phyloP scores from a whole-genome alignment of 169 alveolate genomes.

The Plasmodium vinckei region DNA sequence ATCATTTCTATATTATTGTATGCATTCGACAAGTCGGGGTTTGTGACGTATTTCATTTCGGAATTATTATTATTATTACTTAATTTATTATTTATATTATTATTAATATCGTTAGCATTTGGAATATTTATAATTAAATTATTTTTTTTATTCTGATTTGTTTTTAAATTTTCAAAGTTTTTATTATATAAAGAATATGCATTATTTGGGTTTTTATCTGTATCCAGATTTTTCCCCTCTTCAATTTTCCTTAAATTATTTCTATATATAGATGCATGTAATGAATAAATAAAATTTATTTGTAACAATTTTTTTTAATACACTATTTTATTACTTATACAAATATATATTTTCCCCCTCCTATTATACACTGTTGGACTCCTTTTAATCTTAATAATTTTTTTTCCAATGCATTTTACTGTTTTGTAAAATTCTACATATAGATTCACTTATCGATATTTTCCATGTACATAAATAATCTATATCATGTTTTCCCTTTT shows the following conservation, averaged over 20 bases:
- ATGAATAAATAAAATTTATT: too few relatives aligned
- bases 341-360: too few relatives aligned
- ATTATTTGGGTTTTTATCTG: not conserved
- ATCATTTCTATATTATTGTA: conserved; percentile 5
- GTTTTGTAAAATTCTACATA: too few relatives aligned
- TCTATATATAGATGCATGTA: not conserved
- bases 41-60: not conserved
- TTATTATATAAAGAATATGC: conserved; percentile 9
- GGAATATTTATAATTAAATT: not conserved
- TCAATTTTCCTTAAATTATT: not conserved
- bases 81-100: not conserved
- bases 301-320: too few relatives aligned
- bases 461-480: too few relatives aligned
- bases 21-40: not conserved
- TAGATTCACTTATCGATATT: too few relatives aligned
- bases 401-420: too few relatives aligned
- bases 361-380: too few relatives aligned
- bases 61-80: not conserved
- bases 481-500: too few relatives aligned
- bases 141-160: conserved; percentile 9
- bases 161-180: conserved; percentile 12
- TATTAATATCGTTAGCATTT: not conserved
- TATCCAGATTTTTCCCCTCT: not conserved
- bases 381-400: too few relatives aligned
- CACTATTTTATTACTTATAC: too few relatives aligned